Percentiles rank a stretch among this genome's conserved stretches.
Conservation (phyloP, 345 rosid genomes). For the Stellera chamaejasme region DNA sequence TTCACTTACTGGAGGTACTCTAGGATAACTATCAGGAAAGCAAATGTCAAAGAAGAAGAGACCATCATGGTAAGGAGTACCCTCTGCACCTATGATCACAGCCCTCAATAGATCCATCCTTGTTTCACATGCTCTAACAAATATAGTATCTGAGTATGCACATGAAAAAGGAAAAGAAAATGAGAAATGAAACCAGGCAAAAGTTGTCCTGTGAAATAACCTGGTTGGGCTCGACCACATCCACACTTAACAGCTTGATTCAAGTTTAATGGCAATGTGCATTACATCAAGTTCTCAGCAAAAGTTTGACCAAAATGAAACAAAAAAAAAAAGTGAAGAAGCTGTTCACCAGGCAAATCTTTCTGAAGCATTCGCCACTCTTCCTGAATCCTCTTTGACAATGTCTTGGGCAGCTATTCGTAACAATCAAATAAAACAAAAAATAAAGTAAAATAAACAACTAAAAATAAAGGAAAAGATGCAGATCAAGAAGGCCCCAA, state of each 20-base stretch:
- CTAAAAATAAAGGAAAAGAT: constrained; percentile 1
- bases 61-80: constrained; percentile 96
- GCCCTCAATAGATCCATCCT: constrained; percentile 96
- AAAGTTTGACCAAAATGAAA: not conserved
- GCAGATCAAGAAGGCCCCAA: constrained; percentile 3
- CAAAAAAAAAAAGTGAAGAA: not conserved
- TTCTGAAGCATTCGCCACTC: constrained; percentile 86
- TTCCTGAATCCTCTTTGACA: constrained; percentile 74
- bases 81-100: constrained; percentile 85
- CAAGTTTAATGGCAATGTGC: not conserved
- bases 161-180: constrained; percentile 6
- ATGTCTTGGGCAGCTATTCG: constrained; percentile 47
- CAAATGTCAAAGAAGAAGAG: constrained; percentile 82
- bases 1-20: constrained; percentile 61
- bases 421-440: constrained; percentile 7
- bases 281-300: not conserved
- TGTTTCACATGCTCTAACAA: constrained; percentile 83
- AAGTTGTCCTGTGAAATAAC: not conserved
- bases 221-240: not conserved
- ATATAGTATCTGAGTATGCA: constrained; percentile 50
- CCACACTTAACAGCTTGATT: not conserved
- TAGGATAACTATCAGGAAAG: constrained; percentile 75
- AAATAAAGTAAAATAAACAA: not conserved
- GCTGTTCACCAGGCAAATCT: constrained; percentile 71
- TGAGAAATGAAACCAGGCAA: constrained; percentile 1